These are phyloP conservation scores for Mrakia gelida DNA, from an alignment of 768 basidiomycete species.

Conservation along the genomic window DNA sequence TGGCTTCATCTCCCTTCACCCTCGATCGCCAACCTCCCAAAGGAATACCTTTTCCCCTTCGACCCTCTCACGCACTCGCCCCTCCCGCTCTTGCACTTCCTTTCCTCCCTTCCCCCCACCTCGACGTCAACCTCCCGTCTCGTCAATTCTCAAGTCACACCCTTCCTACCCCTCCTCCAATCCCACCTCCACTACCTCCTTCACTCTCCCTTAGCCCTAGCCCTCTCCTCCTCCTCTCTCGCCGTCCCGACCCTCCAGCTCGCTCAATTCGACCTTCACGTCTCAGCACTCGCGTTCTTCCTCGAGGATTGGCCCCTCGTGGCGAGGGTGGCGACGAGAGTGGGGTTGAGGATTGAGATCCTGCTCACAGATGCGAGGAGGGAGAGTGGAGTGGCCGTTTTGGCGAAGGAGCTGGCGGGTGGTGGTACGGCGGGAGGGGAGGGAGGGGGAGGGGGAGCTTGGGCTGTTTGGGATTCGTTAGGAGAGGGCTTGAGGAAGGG, in stretches of 20 bases:
- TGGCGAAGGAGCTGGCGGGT: background rate
- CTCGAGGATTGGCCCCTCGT: background rate
- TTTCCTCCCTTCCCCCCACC: background rate
- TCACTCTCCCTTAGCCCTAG: background rate
- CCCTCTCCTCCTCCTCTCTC: slow-evolving; percentile 4
- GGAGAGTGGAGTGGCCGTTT: no score
- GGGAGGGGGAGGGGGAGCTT: background rate
- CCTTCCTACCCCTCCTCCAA: background rate
- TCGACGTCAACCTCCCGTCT: background rate
- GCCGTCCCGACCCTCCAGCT: background rate
- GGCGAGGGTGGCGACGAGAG: background rate
- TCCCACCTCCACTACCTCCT: background rate
- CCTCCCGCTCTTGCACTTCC: background rate
- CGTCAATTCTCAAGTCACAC: background rate
- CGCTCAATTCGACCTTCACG: background rate
- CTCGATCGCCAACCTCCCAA: background rate
- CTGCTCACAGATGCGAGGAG: background rate
- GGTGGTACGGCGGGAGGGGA: no score
- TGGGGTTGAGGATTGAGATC: slow-evolving; percentile 5
- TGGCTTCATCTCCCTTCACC: background rate
- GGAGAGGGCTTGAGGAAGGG: background rate
- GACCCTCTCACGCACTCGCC: slow-evolving; percentile 2
- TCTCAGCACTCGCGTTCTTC: background rate
- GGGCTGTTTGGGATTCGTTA: background rate
- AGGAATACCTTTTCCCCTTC: slow-evolving; percentile 7